These are phyloP conservation scores for Ilyonectria destructans DNA, from an alignment of 2,329 filamentous ascomycete genomes.

Conservation along the genomic window DNA sequence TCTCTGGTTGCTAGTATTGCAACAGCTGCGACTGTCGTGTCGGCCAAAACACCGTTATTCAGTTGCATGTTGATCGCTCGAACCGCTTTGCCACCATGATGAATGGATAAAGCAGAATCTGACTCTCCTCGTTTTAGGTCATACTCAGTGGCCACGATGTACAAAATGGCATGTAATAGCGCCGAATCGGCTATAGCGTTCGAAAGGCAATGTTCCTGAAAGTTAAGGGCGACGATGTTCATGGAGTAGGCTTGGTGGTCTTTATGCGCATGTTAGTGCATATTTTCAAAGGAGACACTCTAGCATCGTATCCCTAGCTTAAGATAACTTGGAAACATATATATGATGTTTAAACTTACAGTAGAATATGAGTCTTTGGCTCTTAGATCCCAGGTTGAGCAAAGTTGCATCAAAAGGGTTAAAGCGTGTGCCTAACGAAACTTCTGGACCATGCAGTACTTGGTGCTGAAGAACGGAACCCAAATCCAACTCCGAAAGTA, in stretches of 20 bases:
- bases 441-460: neutral
- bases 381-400: slow-evolving; percentile 12
- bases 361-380: slow-evolving; percentile 10
- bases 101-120: slow-evolving; percentile 1
- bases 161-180: slow-evolving; percentile 6
- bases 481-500: slow-evolving; percentile 7
- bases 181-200: slow-evolving; percentile 8
- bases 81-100: slow-evolving; percentile 6
- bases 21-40: slow-evolving; percentile 7
- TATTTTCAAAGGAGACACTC: slow-evolving; percentile 8
- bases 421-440: slow-evolving; percentile 6
- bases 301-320: slow-evolving; percentile 4
- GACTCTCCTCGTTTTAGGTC: slow-evolving; percentile 10
- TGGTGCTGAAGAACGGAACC: slow-evolving; percentile 3
- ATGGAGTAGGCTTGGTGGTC: slow-evolving; percentile 12
- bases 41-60: slow-evolving; percentile 6
- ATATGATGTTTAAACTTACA: slow-evolving; percentile 5
- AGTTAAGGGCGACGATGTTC: slow-evolving; percentile 9
- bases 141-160: slow-evolving; percentile 4
- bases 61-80: slow-evolving; percentile 4
- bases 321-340: slow-evolving; percentile 7
- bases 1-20: slow-evolving; percentile 8
- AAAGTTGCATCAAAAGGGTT: slow-evolving; percentile 15
- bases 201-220: slow-evolving; percentile 11
- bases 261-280: slow-evolving; percentile 3